These are phyloP conservation scores for Helianthus tuberosus DNA, from an alignment of 129 eudicot species.

Conservation along the genomic window DNA sequence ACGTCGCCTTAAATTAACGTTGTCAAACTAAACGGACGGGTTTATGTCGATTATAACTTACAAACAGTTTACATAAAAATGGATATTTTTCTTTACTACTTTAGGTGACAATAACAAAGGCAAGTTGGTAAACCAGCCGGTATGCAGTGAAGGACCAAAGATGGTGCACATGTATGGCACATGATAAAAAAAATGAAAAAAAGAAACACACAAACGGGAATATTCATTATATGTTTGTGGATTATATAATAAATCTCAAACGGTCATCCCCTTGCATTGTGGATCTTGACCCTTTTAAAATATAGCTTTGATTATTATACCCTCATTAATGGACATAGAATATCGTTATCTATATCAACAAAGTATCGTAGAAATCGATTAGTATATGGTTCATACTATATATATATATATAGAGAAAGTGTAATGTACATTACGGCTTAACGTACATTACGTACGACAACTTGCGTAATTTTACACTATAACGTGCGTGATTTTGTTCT, in stretches of 20 bases:
- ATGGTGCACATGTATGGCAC: conserved; percentile 32
- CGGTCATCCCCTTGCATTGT: conserved; percentile 34
- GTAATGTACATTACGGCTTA: too few relatives aligned
- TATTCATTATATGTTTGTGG: conserved; percentile 28
- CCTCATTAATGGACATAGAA: conserved; percentile 17
- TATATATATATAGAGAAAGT: too few relatives aligned
- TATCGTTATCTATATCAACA: conserved; percentile 11
- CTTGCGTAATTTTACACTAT: too few relatives aligned
- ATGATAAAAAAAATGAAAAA: conserved; percentile 1
- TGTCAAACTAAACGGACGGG: not conserved
- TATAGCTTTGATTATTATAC: not conserved
- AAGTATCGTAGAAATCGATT: not conserved
- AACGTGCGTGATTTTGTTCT: too few relatives aligned
- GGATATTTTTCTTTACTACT: too few relatives aligned
- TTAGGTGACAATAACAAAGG: too few relatives aligned
- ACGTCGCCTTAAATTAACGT: not conserved
- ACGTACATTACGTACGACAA: too few relatives aligned
- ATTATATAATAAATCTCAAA: conserved; percentile 13
- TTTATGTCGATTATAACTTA: not conserved
- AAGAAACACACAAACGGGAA: conserved; percentile 17
- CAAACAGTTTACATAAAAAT: too few relatives aligned
- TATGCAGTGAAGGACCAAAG: not conserved
- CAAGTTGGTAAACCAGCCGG: too few relatives aligned
- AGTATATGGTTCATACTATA: too few relatives aligned
- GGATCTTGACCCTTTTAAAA: conserved; percentile 36